Evolutionary conservation across 31 red algal species (phyloP), one percentile per base, ranked within the genome.

Genomic region (Bonnemaisonia californica): DNA sequence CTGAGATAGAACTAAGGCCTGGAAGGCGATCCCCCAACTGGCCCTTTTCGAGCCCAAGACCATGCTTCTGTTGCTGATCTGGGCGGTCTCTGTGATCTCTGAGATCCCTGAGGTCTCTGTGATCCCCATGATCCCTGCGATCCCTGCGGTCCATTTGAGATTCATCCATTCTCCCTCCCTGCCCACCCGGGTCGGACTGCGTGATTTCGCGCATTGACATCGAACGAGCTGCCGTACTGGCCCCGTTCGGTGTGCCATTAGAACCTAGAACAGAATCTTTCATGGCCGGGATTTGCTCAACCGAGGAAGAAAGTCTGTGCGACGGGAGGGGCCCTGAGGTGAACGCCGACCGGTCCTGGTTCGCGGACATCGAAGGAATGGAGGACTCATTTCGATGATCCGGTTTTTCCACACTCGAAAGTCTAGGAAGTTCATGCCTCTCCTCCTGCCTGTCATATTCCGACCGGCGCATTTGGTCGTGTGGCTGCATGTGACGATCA

Each of bases 171-270:
- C 48, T 31, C 16, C 51, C 37, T 41, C 36, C 27, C 11, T 29
- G 19, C 3, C 31, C 18, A 28, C 37, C 36, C 31, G 9, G 24
- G 9, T 74, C 69, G 23, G 36, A 54, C 69, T 73, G 69, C 39
- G 69, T 73, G 38, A 73, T 62, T 16, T 77, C 74, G 16, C 35
- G 47, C 74, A 77, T 77, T 3, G 54, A 58, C 74, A 77, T 77
- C 3, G 74, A 77, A 9, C 74, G 7, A 21, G 54, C 22, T 18
- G 74, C 51, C 13, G 27, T 19, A 16, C 9, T 7, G 7, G 9
- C 45, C 7, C 45, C 45, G 45, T 7, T 51, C 36, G 21, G 29
- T 0, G 74, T 28, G 23, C 23, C 24, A 13, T 47, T 13, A 26
- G 31, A n/a, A 29, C 51, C 69, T n/a, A 54, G 23, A 19, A 23